Percentiles rank a stretch among this genome's conserved stretches.
These are phyloP conservation scores for Coffea humblotiana DNA, from an alignment of 305 asterid genomes.

Conservation along the genomic window DNA sequence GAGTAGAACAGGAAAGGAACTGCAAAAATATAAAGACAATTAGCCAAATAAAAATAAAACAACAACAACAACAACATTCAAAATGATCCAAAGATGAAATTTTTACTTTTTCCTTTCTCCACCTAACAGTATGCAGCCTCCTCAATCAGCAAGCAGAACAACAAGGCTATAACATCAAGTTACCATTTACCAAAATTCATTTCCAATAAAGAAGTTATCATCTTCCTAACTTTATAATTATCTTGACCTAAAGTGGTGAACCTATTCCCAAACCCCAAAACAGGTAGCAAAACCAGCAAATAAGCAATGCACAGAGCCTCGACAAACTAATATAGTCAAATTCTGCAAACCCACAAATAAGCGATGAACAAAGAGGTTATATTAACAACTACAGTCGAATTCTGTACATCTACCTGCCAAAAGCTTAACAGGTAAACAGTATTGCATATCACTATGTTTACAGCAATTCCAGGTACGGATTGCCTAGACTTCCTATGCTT, in stretches of 20 bases:
- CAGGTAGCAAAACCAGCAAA: not conserved
- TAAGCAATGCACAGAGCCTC: not conserved
- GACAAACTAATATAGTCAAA: not conserved
- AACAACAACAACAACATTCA: not conserved
- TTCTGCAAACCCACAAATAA: not conserved
- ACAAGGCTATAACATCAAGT: not conserved
- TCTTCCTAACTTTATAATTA: not conserved
- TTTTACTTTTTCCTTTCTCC: not conserved
- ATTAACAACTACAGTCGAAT: not conserved
- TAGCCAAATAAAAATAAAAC: not conserved
- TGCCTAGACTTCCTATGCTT: not conserved
- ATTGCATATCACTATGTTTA: not conserved
- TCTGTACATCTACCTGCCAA: not conserved
- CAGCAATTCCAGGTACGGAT: not conserved
- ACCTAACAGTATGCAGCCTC: not conserved
- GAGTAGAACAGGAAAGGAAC: slow-evolving; percentile 33
- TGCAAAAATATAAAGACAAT: slow-evolving; percentile 15
- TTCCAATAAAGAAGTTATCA: not conserved
- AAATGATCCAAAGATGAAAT: not conserved
- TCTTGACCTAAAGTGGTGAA: not conserved
- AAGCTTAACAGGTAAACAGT: not conserved
- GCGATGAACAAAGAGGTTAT: not conserved
- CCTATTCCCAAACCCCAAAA: not conserved
- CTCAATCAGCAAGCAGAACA: not conserved
- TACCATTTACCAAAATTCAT: not conserved